Base-by-base conservation (phyloP, 2,329 filamentous ascomycete genomes). In the Curvularia lunata region DNA sequence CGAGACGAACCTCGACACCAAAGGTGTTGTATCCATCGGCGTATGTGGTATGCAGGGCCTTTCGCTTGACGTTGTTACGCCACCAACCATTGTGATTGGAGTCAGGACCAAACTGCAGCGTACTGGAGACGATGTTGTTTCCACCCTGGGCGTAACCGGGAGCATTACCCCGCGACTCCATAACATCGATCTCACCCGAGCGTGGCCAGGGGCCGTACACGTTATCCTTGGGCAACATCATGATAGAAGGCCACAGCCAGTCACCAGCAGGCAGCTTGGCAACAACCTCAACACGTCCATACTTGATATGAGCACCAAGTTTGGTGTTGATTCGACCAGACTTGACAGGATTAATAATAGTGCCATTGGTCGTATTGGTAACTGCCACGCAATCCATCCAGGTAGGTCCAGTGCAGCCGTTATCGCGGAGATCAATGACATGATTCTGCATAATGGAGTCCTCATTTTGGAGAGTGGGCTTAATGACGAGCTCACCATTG, bases 231-330 rank as follows among this genome's bases (percentile, higher is more conserved):
- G 91, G 91, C 81, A 95, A 82, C 89, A 96, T 91, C 90, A 90
- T 93, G 69, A 96, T 94, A n/a, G 91, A 91, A 2, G 91, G 91
- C 91, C 91, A 95, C 10, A 96, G 83, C 91, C 91, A 95, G 78
- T 95, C 91, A 52, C 91, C 91, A 47, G 81, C 76, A 4, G 91
- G 91, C 27, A 95, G 79, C 77, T 88, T 88, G 25, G 91, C 91
- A 1, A 84, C 87, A 5, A 96, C 91, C 73, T 96, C 90, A 51
- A 96, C 84, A 42, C 90, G 89, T 47, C 91, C 91, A 72, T 91
- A 96, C 77, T 87, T 91, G 80, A 96, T 91, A 16, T 79, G 83
- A 6, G 86, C 86, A 16, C 88, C 86, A 42, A 85, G 85, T 71
- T 85, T 89, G 55, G 90, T 93, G 78, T 88, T 89, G 78, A 96